A percentile compares a stretch with the other conserved stretches of the same genome.
phyloP scores from a whole-genome alignment of 2,329 filamentous ascomycete genomes.

The Penicillium sp. region DNA sequence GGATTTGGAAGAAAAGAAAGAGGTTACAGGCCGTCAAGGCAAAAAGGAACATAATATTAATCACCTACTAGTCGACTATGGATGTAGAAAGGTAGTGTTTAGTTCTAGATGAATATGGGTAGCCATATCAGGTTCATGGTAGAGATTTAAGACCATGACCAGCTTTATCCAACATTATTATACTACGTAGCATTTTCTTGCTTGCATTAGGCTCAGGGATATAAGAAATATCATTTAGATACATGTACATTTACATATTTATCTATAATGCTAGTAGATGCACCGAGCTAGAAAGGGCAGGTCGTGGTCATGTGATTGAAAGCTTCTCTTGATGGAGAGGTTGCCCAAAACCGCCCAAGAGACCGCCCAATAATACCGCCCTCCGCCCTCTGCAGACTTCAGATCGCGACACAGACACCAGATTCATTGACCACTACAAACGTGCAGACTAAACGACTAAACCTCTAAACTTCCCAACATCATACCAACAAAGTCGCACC shows the following conservation, averaged over 20 bases:
- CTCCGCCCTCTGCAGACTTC: constrained; percentile 10
- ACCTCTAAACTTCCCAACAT: constrained; percentile 38
- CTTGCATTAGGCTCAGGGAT: neutral
- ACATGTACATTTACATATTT: too few relatives aligned
- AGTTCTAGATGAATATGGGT: neutral
- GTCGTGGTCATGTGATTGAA: constrained; percentile 4
- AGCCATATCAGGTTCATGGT: neutral
- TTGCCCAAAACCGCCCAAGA: neutral
- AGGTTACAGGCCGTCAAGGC: neutral
- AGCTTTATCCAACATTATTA: neutral
- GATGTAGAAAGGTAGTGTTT: neutral
- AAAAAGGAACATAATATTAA: neutral
- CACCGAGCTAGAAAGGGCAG: too few relatives aligned
- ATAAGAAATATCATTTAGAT: neutral
- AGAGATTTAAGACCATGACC: neutral
- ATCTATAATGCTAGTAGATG: neutral
- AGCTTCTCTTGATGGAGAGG: neutral
- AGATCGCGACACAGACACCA: neutral
- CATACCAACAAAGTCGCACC: constrained; percentile 52
- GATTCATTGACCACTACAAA: constrained; percentile 3
- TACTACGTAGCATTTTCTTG: neutral
- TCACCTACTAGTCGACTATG: too few relatives aligned
- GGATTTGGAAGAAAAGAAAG: neutral
- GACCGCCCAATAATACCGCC: neutral
- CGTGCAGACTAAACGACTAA: neutral